These are phyloP conservation scores for Fusarium sp. DNA, from an alignment of 2,329 filamentous ascomycete genomes.

Conservation along the genomic window DNA sequence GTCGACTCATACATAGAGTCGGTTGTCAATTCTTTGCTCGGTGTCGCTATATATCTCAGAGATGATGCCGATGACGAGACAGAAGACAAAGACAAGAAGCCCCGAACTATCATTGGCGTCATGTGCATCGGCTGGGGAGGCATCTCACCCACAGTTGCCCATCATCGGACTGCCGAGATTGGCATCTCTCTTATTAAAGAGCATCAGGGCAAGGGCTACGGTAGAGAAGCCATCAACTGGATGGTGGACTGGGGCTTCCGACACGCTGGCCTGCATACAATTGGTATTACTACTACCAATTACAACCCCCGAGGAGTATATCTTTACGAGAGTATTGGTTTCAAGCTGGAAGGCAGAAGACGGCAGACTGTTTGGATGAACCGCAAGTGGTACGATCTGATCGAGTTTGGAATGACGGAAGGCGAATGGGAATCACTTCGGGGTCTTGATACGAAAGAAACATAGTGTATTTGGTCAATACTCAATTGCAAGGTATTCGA, in stretches of 20 bases:
- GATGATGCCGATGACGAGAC: not conserved
- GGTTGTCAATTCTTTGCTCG: not conserved
- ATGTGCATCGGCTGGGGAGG: constrained; percentile 20
- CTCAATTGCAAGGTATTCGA: not conserved
- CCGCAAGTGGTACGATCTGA: constrained; percentile 50
- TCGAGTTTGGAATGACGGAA: constrained; percentile 51
- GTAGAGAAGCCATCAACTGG: constrained; percentile 14
- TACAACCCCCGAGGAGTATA: not conserved
- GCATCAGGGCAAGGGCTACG: constrained; percentile 4
- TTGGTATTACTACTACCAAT: not conserved
- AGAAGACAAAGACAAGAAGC: not conserved
- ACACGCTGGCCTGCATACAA: constrained; percentile 7
- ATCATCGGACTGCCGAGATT: constrained; percentile 10
- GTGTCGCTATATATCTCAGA: constrained; percentile 1
- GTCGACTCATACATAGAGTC: constrained; percentile 1
- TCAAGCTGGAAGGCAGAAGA: not conserved
- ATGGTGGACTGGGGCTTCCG: constrained; percentile 13
- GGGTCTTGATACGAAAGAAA: not conserved
- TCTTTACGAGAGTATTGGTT: constrained; percentile 5
- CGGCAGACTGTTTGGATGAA: constrained; percentile 53
- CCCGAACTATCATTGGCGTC: not conserved
- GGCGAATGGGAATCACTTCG: constrained; percentile 47
- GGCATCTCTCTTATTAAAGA: not conserved
- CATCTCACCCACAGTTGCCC: not conserved
- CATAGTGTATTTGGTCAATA: not conserved